Percentiles rank a stretch among this genome's conserved stretches.
Conservation (phyloP, 1,284 basidiomycete species). For the Termitomyces sp. region DNA sequence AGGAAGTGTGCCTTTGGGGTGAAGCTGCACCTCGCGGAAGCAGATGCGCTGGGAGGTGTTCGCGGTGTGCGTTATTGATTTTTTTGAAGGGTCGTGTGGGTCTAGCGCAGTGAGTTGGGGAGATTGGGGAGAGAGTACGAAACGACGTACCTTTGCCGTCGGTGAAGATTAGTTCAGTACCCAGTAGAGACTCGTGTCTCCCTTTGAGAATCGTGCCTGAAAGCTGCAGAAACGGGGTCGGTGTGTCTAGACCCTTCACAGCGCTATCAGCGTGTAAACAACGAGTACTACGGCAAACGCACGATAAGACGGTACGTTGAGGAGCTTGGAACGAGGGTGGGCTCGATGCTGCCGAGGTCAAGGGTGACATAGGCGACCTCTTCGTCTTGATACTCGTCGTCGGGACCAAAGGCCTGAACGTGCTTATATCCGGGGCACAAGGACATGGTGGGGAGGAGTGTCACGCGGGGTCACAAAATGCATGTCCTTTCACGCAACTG, state of each 20-base stretch:
- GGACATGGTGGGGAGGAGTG: constrained; percentile 9
- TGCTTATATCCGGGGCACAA: constrained; percentile 52
- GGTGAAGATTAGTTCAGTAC: constrained; percentile 68
- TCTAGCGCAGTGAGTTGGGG: constrained; percentile 23
- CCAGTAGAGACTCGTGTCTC: constrained; percentile 56
- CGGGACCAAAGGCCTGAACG: constrained; percentile 53
- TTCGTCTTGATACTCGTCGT: constrained; percentile 57
- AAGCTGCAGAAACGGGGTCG: constrained; percentile 68
- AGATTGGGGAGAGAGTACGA: neutral
- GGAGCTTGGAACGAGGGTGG: constrained; percentile 64
- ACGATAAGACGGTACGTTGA: constrained; percentile 69
- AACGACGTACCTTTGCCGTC: constrained; percentile 48
- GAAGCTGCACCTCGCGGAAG: constrained; percentile 58
- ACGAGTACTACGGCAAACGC: constrained; percentile 23
- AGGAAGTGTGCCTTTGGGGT: constrained; percentile 29
- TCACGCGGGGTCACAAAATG: neutral
- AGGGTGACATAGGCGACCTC: constrained; percentile 68
- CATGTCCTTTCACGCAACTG: too few species aligned
- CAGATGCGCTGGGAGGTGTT: constrained; percentile 58
- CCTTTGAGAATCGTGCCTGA: constrained; percentile 70
- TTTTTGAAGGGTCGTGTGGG: constrained; percentile 39
- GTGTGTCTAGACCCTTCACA: constrained; percentile 64
- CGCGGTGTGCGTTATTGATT: constrained; percentile 45
- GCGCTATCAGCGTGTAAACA: neutral
- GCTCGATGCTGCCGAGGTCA: constrained; percentile 67